Evolutionary conservation across 441 rosid genomes (phyloP).

Genomic region (Jatropha multifida): DNA sequence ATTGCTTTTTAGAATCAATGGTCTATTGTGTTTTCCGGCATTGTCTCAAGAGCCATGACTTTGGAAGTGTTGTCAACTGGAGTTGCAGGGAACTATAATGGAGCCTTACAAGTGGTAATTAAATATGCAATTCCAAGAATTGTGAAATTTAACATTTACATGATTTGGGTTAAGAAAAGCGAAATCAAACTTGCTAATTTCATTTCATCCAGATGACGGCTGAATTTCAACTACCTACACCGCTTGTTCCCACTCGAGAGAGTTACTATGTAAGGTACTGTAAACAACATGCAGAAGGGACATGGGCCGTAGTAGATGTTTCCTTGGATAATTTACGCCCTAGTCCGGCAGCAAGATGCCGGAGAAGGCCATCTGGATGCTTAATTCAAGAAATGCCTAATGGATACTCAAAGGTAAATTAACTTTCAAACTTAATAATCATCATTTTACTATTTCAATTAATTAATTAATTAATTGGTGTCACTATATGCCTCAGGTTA

Average conservation of each 20-base stretch:
- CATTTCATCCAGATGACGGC: constrained; percentile 59
- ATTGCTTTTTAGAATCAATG: constrained; percentile 58
- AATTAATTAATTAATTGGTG: background rate
- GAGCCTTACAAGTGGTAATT: constrained; percentile 55
- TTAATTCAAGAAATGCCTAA: constrained; percentile 73
- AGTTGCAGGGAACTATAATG: constrained; percentile 64
- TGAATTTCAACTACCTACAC: constrained; percentile 75
- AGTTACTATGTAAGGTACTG: constrained; percentile 66
- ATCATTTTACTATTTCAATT: background rate
- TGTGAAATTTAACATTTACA: no score
- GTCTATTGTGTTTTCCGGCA: constrained; percentile 70
- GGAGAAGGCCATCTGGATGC: constrained; percentile 90
- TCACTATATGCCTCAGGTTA: constrained; percentile 44
- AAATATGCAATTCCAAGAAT: background rate
- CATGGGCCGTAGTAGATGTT: constrained; percentile 95
- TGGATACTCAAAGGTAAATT: constrained; percentile 69
- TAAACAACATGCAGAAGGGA: constrained; percentile 68
- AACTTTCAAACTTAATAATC: background rate
- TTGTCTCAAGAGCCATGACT: constrained; percentile 68
- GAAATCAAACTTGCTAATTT: background rate
- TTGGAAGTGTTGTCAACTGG: constrained; percentile 63
- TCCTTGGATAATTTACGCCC: constrained; percentile 77
- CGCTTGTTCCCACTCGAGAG: constrained; percentile 75
- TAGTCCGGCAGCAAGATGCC: constrained; percentile 46
- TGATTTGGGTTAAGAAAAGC: no score